phyloP scores from a whole-genome alignment of 768 basidiomycete genomes.

The Pluteus cervinus region DNA sequence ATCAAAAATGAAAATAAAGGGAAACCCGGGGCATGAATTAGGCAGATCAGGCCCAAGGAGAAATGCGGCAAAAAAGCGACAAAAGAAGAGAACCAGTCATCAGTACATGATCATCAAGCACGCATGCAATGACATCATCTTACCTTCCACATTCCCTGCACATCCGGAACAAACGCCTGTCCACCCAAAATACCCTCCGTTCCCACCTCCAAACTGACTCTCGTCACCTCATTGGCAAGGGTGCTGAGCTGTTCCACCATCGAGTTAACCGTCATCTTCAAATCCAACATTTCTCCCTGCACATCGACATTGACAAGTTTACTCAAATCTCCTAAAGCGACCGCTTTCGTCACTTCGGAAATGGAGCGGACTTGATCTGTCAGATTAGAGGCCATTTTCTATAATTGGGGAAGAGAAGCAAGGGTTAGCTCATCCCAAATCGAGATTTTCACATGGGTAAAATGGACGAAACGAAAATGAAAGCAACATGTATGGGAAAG shows the following conservation, averaged over 20 bases:
- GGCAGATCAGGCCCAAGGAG: constrained; percentile 1
- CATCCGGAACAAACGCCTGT: constrained; percentile 87
- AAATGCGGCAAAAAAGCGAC: constrained; percentile 2
- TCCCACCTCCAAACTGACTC: constrained; percentile 89
- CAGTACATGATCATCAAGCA: too few species aligned
- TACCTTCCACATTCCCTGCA: constrained; percentile 93
- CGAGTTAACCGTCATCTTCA: constrained; percentile 83
- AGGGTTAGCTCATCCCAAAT: too few species aligned
- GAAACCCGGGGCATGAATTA: too few species aligned
- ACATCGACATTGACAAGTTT: constrained; percentile 89
- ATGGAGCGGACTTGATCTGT: constrained; percentile 89
- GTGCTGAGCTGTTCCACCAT: constrained; percentile 79
- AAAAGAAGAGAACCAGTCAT: too few species aligned
- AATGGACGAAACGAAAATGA: too few species aligned
- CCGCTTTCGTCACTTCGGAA: constrained; percentile 84
- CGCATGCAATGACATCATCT: constrained; percentile 11
- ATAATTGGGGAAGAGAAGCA: constrained; percentile 1
- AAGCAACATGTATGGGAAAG: too few species aligned
- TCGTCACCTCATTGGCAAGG: constrained; percentile 78
- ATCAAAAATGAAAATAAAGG: neutral
- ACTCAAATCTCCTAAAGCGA: constrained; percentile 78
- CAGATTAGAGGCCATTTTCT: constrained; percentile 87
- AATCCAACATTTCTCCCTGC: constrained; percentile 88
- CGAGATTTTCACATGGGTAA: too few species aligned
- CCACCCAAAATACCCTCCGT: constrained; percentile 92